Base-by-base conservation (phyloP, 306 rosid genomes). In the Ziziphus jujuba region DNA sequence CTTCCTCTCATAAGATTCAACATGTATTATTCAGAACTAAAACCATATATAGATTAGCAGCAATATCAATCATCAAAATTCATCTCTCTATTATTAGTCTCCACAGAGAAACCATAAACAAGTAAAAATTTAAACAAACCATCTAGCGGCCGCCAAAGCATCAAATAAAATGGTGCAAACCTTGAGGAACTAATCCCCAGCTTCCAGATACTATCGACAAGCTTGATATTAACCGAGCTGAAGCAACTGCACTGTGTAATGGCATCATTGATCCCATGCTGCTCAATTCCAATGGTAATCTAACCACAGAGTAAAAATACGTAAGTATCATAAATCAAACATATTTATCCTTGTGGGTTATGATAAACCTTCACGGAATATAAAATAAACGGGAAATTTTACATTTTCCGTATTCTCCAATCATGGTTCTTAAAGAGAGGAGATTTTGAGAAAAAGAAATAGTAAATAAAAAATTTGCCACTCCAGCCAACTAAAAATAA, bases 141-240 rank as follows among this genome's bases (percentile, higher is more conserved):
- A 17, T 50, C 20, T 7, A 14, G 24, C 5, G 24, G 55, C 24
- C 55, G 55, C 24, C 55, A 20, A 50, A 50, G 9, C 55, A 16
- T 50, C 22, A 50, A 19, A 14, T 50, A 16, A 12, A 49, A 38
- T 20, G 43, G 61, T 34, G 60, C 74, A 28, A 13, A 91, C 97
- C 97, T 85, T 91, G 96, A 75, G 97, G 97, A 75, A 91, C 97
- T 70, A 91, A 80, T 16, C 89, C 87, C 97, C 97, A 91, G 28
- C 75, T 69, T 11, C 52, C 58, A 57, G 98, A 82, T 22, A 87
- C 86, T 47, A 77, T 57, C 12, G 89, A 71, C 82, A 92, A 74
- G 75, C 92, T 87, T 24, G 96, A 89, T 6, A 87, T 85, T 62
- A 92, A 84, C 67, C 97, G 78, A 17, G 96, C 84, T 1, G 96